Percentiles rank a stretch among this genome's conserved stretches.
Conservation (phyloP, 495 filamentous ascomycete genomes). For the Tuber calosporum region DNA sequence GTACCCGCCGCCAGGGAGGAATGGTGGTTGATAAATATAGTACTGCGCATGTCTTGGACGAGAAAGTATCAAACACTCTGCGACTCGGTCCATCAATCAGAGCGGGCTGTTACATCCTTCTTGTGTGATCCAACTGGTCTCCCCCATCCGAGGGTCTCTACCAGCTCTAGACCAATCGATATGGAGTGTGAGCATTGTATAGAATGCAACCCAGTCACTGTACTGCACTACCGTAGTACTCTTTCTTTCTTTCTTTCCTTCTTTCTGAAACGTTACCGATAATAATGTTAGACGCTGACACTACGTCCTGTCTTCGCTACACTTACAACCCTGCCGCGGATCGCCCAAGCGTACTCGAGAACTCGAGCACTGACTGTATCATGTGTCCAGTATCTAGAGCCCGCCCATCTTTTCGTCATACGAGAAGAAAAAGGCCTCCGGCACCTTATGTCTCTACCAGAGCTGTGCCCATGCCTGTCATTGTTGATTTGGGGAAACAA, state of each 20-base stretch:
- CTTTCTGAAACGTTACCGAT: neutral
- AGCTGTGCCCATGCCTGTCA: neutral
- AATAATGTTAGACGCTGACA: neutral
- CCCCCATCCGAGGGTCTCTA: neutral
- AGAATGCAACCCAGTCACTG: neutral
- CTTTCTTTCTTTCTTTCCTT: too few relatives aligned
- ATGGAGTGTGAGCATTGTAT: neutral
- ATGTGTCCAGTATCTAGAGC: neutral
- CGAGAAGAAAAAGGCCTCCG: neutral
- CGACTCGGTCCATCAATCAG: neutral
- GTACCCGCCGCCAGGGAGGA: slow-evolving; percentile 28
- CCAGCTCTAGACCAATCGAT: neutral
- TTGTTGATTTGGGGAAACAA: neutral
- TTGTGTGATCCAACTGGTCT: neutral
- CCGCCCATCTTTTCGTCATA: neutral
- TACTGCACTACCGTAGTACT: too few relatives aligned
- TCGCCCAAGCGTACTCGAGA: neutral
- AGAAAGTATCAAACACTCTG: neutral
- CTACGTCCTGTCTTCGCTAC: neutral
- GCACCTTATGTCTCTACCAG: neutral
- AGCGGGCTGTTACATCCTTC: neutral
- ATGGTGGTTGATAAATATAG: slow-evolving; percentile 31
- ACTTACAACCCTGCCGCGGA: neutral
- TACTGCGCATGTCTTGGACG: slow-evolving; percentile 1
- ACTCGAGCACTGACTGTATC: too few relatives aligned